phyloP scores from a whole-genome alignment of 2,329 filamentous ascomycete species.

The Phoma sp. region DNA sequence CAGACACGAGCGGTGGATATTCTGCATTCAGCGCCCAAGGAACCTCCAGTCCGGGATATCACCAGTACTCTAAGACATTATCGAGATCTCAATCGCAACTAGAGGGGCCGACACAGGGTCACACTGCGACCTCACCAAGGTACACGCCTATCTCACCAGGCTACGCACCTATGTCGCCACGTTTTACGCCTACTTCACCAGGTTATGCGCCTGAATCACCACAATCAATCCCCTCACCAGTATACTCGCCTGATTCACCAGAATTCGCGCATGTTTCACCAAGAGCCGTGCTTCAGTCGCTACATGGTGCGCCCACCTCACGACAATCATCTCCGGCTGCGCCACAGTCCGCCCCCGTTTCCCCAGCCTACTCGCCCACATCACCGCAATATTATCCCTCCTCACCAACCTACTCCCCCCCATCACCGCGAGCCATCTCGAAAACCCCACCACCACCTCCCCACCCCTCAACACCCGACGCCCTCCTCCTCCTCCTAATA shows the following conservation, averaged over 20 bases:
- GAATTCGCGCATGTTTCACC: not conserved
- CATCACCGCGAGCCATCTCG: too few relatives aligned
- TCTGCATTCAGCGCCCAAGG: too few relatives aligned
- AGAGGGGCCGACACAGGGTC: too few relatives aligned
- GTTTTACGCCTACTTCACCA: not conserved
- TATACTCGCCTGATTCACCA: not conserved
- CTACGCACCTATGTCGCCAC: not conserved
- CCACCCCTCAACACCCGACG: slow-evolving; percentile 26
- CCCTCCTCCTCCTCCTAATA: slow-evolving; percentile 58
- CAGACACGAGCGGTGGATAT: too few relatives aligned
- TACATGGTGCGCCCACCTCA: not conserved
- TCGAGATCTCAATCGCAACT: too few relatives aligned
- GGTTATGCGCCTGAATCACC: not conserved
- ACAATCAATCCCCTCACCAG: not conserved
- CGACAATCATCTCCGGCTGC: not conserved
- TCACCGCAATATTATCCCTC: too few relatives aligned
- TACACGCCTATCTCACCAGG: not conserved
- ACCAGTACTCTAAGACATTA: too few relatives aligned
- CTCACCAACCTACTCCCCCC: too few relatives aligned
- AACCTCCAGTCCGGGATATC: too few relatives aligned
- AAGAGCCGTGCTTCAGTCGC: not conserved
- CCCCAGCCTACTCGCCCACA: too few relatives aligned
- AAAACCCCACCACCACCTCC: too few relatives aligned
- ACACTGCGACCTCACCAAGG: not conserved
- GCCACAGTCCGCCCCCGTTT: too few relatives aligned